phyloP scores from a whole-genome alignment of 2,329 filamentous ascomycete genomes.

The Colletotrichum sp. region DNA sequence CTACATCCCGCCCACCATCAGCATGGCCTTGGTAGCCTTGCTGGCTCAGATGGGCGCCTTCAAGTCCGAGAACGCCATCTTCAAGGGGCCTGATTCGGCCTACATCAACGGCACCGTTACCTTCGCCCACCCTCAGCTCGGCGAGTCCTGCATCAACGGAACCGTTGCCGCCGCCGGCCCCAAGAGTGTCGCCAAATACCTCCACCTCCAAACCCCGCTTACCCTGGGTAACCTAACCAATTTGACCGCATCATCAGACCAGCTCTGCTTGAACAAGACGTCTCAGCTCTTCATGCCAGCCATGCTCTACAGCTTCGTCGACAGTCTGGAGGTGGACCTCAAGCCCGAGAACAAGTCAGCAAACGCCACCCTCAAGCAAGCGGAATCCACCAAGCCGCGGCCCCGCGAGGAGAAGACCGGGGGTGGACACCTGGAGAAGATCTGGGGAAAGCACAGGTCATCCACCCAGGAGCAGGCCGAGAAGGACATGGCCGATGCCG shows the following conservation, averaged over 20 bases:
- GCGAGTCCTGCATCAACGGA: constrained; percentile 29
- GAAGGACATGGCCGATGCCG: not conserved
- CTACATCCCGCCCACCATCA: constrained; percentile 44
- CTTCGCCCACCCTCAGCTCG: constrained; percentile 21
- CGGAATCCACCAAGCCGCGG: not conserved
- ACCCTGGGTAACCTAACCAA: constrained; percentile 35
- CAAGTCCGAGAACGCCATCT: constrained; percentile 37
- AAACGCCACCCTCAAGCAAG: not conserved
- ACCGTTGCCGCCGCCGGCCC: constrained; percentile 30
- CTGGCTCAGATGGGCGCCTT: constrained; percentile 43
- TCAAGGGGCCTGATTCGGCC: constrained; percentile 39
- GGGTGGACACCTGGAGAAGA: not conserved
- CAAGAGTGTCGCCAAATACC: constrained; percentile 30
- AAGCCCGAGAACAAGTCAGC: not conserved
- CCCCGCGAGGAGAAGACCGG: not conserved
- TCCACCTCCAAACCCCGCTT: constrained; percentile 30
- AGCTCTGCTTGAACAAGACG: constrained; percentile 38
- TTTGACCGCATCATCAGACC: constrained; percentile 25
- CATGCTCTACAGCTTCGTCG: constrained; percentile 30
- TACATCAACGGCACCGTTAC: constrained; percentile 45
- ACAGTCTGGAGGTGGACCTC: constrained; percentile 15
- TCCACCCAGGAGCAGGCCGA: not conserved
- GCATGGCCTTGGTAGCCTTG: constrained; percentile 43
- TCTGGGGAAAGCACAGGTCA: not conserved
- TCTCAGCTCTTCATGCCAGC: constrained; percentile 32